phyloP scores from a whole-genome alignment of 768 basidiomycete genomes.

The Pleurotus ostreatus region DNA sequence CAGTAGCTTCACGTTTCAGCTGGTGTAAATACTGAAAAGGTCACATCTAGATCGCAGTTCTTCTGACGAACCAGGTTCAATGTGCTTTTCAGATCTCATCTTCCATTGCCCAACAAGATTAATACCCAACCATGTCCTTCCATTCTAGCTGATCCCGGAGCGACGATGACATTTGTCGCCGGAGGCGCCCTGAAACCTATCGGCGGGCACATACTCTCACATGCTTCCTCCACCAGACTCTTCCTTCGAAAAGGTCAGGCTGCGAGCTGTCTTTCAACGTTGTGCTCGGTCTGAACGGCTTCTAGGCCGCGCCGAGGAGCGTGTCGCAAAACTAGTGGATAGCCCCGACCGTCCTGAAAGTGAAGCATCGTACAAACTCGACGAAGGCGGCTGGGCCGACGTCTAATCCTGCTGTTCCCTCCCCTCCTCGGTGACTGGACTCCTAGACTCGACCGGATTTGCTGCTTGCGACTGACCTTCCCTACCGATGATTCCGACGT shows the following conservation, averaged over 20 bases:
- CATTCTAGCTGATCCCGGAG: slow-evolving; percentile 81
- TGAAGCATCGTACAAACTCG: slow-evolving; percentile 87
- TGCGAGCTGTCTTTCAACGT: background rate
- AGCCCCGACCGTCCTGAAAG: slow-evolving; percentile 88
- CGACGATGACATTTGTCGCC: slow-evolving; percentile 92
- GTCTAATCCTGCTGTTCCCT: slow-evolving; percentile 39
- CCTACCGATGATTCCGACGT: too few relatives aligned
- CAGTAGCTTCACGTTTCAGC: slow-evolving; percentile 8
- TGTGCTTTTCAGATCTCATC: slow-evolving; percentile 36
- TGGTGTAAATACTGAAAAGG: background rate
- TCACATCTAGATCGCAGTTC: slow-evolving; percentile 63
- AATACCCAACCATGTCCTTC: background rate
- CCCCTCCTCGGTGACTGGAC: background rate
- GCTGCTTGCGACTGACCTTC: too few relatives aligned
- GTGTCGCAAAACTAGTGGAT: slow-evolving; percentile 86
- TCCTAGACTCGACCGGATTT: too few relatives aligned
- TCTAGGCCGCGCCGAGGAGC: slow-evolving; percentile 85
- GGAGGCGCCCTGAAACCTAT: slow-evolving; percentile 91
- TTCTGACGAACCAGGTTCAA: slow-evolving; percentile 93
- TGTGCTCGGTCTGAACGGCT: background rate
- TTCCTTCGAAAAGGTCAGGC: slow-evolving; percentile 79
- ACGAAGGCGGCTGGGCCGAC: slow-evolving; percentile 89
- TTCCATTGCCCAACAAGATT: background rate
- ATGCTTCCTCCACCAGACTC: slow-evolving; percentile 83
- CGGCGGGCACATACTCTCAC: slow-evolving; percentile 85